Percentiles rank a stretch among this genome's conserved stretches.
Evolutionary conservation across 495 filamentous ascomycete species (phyloP).

Genomic region (Penicillium lagena): DNA sequence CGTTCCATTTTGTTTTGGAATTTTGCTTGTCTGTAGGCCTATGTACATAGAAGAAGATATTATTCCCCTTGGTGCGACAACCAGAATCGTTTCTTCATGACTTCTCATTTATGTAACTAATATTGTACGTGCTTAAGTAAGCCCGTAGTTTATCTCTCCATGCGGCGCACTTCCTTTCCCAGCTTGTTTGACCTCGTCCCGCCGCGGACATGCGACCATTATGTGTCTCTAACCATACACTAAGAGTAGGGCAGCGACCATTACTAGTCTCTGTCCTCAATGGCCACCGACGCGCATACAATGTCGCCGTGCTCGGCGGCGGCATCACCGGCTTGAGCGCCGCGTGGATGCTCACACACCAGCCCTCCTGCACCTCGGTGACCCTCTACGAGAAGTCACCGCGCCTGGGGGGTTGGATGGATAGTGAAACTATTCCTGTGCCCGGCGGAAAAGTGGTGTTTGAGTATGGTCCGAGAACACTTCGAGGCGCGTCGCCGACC

Average conservation of each 20-base stretch:
- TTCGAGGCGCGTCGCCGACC: constrained; percentile 48
- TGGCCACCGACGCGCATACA: constrained; percentile 20
- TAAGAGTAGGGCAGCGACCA: constrained; percentile 10
- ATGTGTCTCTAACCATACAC: constrained; percentile 14
- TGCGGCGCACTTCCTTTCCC: not conserved
- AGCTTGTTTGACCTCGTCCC: not conserved
- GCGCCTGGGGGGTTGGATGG: constrained; percentile 78
- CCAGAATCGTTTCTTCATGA: too few species aligned
- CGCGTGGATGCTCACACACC: constrained; percentile 64
- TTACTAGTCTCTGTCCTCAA: constrained; percentile 9
- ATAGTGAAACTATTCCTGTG: constrained; percentile 59
- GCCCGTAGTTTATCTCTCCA: too few species aligned
- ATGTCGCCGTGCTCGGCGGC: constrained; percentile 74
- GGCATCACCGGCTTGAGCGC: constrained; percentile 86
- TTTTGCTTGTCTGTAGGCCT: constrained; percentile 19
- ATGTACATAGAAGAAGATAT: constrained; percentile 18
- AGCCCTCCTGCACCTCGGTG: constrained; percentile 54
- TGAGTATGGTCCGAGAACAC: constrained; percentile 78
- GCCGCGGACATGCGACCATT: constrained; percentile 25
- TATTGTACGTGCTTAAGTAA: not conserved
- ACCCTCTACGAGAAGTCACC: constrained; percentile 70
- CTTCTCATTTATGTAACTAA: too few species aligned
- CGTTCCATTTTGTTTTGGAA: constrained; percentile 24
- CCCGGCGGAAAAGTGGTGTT: constrained; percentile 59
- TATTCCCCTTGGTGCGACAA: constrained; percentile 9